These are phyloP conservation scores for Geum urbanum DNA, from an alignment of 306 rosid species.

Conservation along the genomic window DNA sequence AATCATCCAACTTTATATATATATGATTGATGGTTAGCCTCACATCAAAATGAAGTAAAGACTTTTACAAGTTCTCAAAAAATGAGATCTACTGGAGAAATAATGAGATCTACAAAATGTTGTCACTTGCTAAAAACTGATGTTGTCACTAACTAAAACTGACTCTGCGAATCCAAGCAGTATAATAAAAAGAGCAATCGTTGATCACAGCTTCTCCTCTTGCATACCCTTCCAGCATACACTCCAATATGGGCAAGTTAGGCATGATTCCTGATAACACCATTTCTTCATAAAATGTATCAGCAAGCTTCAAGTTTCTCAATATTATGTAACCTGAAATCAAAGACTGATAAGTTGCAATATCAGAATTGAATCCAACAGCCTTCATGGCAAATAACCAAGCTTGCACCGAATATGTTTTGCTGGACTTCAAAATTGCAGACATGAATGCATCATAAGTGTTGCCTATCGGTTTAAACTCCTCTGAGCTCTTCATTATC, in stretches of 20 bases:
- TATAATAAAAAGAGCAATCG: no score
- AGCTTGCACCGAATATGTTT: constrained; percentile 48
- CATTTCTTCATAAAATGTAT: constrained; percentile 46
- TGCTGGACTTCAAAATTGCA: constrained; percentile 43
- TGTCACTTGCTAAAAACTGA: no score
- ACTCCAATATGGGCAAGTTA: constrained; percentile 40
- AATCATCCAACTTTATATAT: no score
- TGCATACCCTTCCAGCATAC: constrained; percentile 53
- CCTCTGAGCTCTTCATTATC: no score
- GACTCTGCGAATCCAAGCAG: no score
- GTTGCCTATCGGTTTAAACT: no score
- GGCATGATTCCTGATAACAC: constrained; percentile 38
- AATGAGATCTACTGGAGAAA: no score
- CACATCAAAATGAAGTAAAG: no score
- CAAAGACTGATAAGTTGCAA: constrained; percentile 48
- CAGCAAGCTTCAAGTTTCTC: constrained; percentile 37
- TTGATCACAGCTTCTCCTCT: constrained; percentile 29
- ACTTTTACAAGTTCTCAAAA: no score
- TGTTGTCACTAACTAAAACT: no score
- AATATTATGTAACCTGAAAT: constrained; percentile 47
- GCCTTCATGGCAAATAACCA: constrained; percentile 54
- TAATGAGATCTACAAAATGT: no score
- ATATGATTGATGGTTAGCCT: no score
- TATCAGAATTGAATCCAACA: constrained; percentile 39
- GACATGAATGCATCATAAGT: constrained; percentile 36